Evolutionary conservation across 2,329 filamentous ascomycete genomes (phyloP).

Genomic region (Huntiella abstrusa): DNA sequence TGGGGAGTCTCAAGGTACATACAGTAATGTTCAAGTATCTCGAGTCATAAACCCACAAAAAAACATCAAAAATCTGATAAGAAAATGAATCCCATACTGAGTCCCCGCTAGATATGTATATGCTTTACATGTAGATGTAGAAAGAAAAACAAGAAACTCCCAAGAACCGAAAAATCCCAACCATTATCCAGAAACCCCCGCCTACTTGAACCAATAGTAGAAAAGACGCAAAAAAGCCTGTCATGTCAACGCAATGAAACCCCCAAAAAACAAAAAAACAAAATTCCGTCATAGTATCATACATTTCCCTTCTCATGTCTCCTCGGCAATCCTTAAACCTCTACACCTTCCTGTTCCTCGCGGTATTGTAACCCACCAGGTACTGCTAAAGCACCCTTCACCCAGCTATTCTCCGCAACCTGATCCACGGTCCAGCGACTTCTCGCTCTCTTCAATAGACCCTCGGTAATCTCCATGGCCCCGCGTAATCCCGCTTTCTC

Average conservation of each 20-base stretch:
- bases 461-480: slow-evolving; percentile 67
- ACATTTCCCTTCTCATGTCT: slow-evolving; percentile 1
- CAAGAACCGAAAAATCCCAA: background rate
- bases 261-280: slow-evolving; percentile 1
- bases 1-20: too few species aligned
- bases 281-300: slow-evolving; percentile 9
- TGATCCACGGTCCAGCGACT: slow-evolving; percentile 59
- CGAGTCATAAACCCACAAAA: too few species aligned
- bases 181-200: too few species aligned
- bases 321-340: slow-evolving; percentile 19
- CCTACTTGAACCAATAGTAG: too few species aligned
- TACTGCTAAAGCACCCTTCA: slow-evolving; percentile 52
- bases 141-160: slow-evolving; percentile 1
- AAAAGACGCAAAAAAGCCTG: background rate
- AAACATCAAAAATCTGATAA: too few species aligned
- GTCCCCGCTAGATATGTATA: too few species aligned
- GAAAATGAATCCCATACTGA: too few species aligned
- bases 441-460: slow-evolving; percentile 62
- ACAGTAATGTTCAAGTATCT: too few species aligned
- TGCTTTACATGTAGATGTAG: too few species aligned
- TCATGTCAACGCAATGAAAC: slow-evolving; percentile 1
- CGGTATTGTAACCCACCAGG: slow-evolving; percentile 40
- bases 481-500: slow-evolving; percentile 48
- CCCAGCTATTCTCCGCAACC: slow-evolving; percentile 57
- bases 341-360: slow-evolving; percentile 38